A percentile compares a stretch with the other conserved stretches of the same genome.
These are phyloP conservation scores for Pyrus betulifolia DNA, from an alignment of 306 rosid species.

Conservation along the genomic window DNA sequence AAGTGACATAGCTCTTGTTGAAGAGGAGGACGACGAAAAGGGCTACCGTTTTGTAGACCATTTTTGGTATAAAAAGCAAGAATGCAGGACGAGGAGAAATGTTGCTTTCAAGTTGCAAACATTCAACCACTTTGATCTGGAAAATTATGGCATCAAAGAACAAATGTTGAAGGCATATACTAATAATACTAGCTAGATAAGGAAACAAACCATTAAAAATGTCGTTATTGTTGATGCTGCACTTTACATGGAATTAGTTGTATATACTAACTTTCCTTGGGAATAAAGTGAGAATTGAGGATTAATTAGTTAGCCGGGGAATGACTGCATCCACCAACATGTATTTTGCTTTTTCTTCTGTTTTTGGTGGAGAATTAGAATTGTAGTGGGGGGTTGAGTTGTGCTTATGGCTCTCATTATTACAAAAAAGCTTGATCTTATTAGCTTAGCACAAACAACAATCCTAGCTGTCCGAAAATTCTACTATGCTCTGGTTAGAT, in stretches of 20 bases:
- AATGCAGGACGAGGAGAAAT: neutral
- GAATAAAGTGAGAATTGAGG: constrained; percentile 14
- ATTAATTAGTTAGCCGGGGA: constrained; percentile 27
- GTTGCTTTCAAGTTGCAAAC: neutral
- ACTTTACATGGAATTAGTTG: neutral
- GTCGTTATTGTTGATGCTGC: neutral
- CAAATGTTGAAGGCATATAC: neutral
- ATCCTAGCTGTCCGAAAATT: neutral
- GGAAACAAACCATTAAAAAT: neutral
- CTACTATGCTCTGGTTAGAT: neutral
- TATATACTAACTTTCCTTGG: constrained; percentile 17
- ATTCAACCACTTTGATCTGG: neutral
- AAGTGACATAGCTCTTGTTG: constrained; percentile 12
- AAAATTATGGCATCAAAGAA: neutral
- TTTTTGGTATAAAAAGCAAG: constrained; percentile 9
- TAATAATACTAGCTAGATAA: neutral
- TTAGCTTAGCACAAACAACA: neutral
- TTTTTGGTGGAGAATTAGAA: constrained; percentile 16
- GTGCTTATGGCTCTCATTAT: constrained; percentile 21
- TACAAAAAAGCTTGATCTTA: neutral
- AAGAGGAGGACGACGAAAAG: constrained; percentile 24
- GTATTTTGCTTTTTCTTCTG: constrained; percentile 13
- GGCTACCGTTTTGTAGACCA: constrained; percentile 16
- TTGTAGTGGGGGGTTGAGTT: neutral
- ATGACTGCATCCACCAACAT: constrained; percentile 27